These are phyloP conservation scores for Diddensiella transvaalensis DNA, from an alignment of 805 yeast genomes.

Conservation along the genomic window DNA sequence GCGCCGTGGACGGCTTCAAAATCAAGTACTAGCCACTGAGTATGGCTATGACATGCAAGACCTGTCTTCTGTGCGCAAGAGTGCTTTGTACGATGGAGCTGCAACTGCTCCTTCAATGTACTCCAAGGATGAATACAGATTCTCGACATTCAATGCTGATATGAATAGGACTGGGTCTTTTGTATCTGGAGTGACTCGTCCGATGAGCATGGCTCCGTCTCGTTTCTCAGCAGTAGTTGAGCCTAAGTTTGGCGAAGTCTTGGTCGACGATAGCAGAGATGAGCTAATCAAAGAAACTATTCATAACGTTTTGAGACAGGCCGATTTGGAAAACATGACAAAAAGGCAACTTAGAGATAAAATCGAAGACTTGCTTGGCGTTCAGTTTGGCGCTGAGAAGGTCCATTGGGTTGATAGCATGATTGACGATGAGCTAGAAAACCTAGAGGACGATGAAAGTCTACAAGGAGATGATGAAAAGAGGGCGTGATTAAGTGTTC, in stretches of 20 bases:
- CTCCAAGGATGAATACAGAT: slow-evolving; percentile 12
- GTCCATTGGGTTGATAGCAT: slow-evolving; percentile 31
- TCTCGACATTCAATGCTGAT: slow-evolving; percentile 18
- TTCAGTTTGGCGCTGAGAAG: slow-evolving; percentile 31
- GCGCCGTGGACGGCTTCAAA: slow-evolving; percentile 32
- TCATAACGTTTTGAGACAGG: slow-evolving; percentile 29
- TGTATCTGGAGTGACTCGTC: slow-evolving; percentile 13
- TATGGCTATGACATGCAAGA: slow-evolving; percentile 28
- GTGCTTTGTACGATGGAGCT: slow-evolving; percentile 9
- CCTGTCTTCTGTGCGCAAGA: slow-evolving; percentile 17
- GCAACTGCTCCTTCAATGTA: slow-evolving; percentile 16
- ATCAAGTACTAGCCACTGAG: slow-evolving; percentile 25
- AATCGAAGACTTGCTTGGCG: slow-evolving; percentile 36
- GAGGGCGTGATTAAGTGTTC: background rate
- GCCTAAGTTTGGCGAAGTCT: slow-evolving; percentile 12
- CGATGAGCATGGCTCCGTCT: slow-evolving; percentile 5
- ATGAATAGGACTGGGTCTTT: slow-evolving; percentile 14
- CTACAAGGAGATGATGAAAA: background rate
- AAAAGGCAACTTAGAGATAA: slow-evolving; percentile 33
- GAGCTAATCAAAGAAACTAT: slow-evolving; percentile 32
- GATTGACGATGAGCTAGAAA: slow-evolving; percentile 35
- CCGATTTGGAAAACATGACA: slow-evolving; percentile 37
- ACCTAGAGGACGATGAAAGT: slow-evolving; percentile 1
- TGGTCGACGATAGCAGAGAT: slow-evolving; percentile 19
- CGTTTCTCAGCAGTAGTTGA: slow-evolving; percentile 17